Percentiles rank a stretch among this genome's conserved stretches.
phyloP scores from a whole-genome alignment of 1,284 basidiomycete species.

The Cerioporus squamosus region DNA sequence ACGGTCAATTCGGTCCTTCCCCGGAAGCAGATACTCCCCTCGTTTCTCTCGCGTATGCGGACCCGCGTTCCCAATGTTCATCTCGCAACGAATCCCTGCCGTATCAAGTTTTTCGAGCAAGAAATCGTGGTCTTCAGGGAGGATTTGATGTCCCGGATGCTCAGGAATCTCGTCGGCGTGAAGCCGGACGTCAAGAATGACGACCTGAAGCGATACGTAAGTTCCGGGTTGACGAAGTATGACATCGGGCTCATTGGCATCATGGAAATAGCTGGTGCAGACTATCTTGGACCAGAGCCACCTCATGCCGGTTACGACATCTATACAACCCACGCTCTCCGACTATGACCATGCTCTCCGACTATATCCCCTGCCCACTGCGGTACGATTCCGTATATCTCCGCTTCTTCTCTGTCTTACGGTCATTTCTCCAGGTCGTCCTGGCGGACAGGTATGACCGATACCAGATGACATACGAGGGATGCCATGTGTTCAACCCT shows the following conservation, averaged over 20 bases:
- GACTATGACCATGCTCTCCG: conserved; percentile 94
- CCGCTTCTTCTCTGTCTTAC: conserved; percentile 2
- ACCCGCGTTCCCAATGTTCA: conserved; percentile 77
- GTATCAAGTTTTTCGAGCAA: conserved; percentile 94
- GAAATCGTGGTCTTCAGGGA: conserved; percentile 96
- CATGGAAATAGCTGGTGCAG: conserved; percentile 78
- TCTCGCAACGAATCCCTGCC: conserved; percentile 92
- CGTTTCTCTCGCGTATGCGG: conserved; percentile 71
- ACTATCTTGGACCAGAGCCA: conserved; percentile 93
- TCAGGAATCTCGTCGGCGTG: conserved; percentile 88
- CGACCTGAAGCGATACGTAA: conserved; percentile 87
- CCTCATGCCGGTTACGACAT: conserved; percentile 83
- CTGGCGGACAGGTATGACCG: conserved; percentile 97
- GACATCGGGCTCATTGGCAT: background rate
- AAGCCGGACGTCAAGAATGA: conserved; percentile 77
- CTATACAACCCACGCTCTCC: conserved; percentile 86
- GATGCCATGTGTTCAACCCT: conserved; percentile 99
- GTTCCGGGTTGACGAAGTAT: conserved; percentile 28
- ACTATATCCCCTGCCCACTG: conserved; percentile 93
- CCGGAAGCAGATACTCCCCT: conserved; percentile 76
- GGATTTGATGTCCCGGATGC: conserved; percentile 92
- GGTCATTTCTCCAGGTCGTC: conserved; percentile 64
- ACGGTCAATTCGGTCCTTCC: conserved; percentile 80
- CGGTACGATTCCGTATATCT: conserved; percentile 48
- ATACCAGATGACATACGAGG: conserved; percentile 96